Conservation (phyloP, 2,329 filamentous ascomycete genomes). For the Alternaria arbusti region DNA sequence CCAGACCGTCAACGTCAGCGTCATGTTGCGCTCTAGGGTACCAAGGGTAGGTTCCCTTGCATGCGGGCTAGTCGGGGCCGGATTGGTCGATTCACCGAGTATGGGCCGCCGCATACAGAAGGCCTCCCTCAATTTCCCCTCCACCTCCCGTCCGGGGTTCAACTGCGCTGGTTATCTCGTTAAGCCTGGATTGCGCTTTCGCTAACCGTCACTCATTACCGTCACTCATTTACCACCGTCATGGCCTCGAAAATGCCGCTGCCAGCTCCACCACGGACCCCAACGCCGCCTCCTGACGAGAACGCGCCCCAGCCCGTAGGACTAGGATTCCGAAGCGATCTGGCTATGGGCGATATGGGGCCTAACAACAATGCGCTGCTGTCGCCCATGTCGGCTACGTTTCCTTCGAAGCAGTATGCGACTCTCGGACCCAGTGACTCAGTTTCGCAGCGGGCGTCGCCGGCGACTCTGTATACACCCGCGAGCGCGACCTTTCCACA, state of each 20-base stretch:
- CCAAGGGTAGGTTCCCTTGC: conserved; percentile 16
- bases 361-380: conserved; percentile 43
- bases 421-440: conserved; percentile 44
- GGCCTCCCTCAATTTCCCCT: conserved; percentile 30
- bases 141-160: conserved; percentile 22
- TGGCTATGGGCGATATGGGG: conserved; percentile 32
- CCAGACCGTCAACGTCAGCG: conserved; percentile 16
- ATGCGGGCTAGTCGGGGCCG: conserved; percentile 18
- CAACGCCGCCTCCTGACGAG: conserved; percentile 67
- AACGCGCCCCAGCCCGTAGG: conserved; percentile 45
- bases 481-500: conserved; percentile 44
- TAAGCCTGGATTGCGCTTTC: conserved; percentile 18
- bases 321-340: conserved; percentile 42
- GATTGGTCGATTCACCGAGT: conserved; percentile 24
- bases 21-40: conserved; percentile 1
- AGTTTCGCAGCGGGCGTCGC: conserved; percentile 42
- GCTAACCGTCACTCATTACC: conserved; percentile 25
- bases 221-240: conserved; percentile 29
- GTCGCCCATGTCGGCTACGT: conserved; percentile 50
- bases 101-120: conserved; percentile 28
- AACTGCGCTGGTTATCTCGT: conserved; percentile 19
- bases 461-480: conserved; percentile 41
- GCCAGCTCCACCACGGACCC: conserved; percentile 67
- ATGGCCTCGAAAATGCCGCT: conserved; percentile 68
- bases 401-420: conserved; percentile 45